Base-by-base conservation (phyloP, 164 flowering plant species). In the Litsea cubeba region DNA sequence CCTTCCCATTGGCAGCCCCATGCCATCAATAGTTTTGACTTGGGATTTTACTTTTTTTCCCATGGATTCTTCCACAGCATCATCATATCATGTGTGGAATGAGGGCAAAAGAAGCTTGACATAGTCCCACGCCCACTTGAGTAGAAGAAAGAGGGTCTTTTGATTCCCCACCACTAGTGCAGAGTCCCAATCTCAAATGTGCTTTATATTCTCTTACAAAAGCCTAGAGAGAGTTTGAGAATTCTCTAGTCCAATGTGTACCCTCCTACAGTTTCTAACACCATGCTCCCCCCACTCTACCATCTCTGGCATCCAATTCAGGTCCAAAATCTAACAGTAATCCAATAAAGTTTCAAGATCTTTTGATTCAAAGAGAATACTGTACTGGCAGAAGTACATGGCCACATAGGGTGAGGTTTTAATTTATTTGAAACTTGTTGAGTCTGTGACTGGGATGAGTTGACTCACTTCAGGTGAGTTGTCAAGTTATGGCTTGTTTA, bases 31-130 rank as follows among this genome's bases (percentile, higher is more conserved):
- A 62, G 50, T 69, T 71, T 75, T 49, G 40, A 35, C 62, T 50
- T 50, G 62, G 58, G 60, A 24, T 63, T 51, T 65, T n/a, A 7
- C 15, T 58, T 40, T 25, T 25, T 66, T 72, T 40, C 28, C 66
- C 62, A 24, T 66, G 32, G 71, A 76, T 76, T 76, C 78, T 76
- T 71, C 74, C 25, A 71, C 67, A 66, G 67, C 75, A 76, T 25
- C 58, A 71, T 51, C 71, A 76, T 71, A 35, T 17, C 70, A 50
- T 67, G 64, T 51, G 71, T 65, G 65, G 76, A 74, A 74, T 64
- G 75, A 72, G 18, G 64, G 71, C 50, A 28, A 66, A 66, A 67
- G 71, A 68, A 54, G 71, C 50, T 57, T 28, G 50, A n/a, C 20
- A 51, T 26, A 74, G 76, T 68, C 72, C 65, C 76, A 71, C 62